Evolutionary conservation across 345 rosid genomes (phyloP), one percentile per base, ranked within the genome.

Genomic region (Brassica incana): DNA sequence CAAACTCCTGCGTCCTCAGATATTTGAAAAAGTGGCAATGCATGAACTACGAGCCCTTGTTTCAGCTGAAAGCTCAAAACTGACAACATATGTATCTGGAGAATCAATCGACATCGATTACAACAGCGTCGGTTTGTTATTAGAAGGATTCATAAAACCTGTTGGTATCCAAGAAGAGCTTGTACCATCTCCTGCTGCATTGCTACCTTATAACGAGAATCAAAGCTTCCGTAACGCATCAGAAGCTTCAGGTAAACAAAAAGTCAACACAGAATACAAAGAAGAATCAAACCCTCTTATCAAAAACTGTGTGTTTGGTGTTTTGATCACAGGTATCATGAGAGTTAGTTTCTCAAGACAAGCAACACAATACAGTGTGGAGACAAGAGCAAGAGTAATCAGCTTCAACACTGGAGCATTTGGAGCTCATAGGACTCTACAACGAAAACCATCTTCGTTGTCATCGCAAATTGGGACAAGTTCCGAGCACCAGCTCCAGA

Each of bases 1-100:
- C 50, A 93, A 90, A 83, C 83, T 91, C 65, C 81, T 95, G 82
- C 90, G 88, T 87, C 99, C 99, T 78, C 97, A 86, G 81, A 80
- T 88, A 77, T 95, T 95, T 80, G 98, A 95, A 78, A 88, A 87
- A 69, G 78, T 93, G 84, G 69, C 90, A 43, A 78, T 90, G 97
- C 95, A 87, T 78, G 98, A 93, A 65, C 59, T 91, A 76, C 89
- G 99, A 85, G 88, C 87, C 33, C 87, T 91, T 77, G 89, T 88
- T 16, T 78, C 81, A 12, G 86, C 89, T 3, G 90, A 90, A 83
- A 87, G 89, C 79, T 91, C 98, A 33, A 73, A 2, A 35, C 82
- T 88, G 89, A 85, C 77, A 23, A 87, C 78, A n/a, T 86, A 86
- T 75, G 71, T 88, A 7, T 82, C 87, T 15, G 97, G 98, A 79